Evolutionary conservation across 768 basidiomycete species (phyloP), one percentile per base, ranked within the genome.

Genomic region (Tulasnella calospora): DNA sequence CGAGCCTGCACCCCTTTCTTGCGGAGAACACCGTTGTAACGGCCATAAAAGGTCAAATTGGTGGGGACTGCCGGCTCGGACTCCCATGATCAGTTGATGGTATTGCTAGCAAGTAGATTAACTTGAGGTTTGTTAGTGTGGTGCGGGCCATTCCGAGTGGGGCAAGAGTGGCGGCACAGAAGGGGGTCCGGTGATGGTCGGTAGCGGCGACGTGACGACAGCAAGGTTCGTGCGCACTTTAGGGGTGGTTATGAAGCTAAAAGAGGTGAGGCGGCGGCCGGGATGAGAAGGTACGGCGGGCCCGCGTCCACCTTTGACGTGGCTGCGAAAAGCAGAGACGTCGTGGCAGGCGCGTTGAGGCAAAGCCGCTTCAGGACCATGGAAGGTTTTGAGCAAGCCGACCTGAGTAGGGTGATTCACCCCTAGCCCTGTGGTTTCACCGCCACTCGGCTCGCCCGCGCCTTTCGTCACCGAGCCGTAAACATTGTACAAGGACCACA

Each of bases 181-280:
- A 33, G 27, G 30, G 61, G 33, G 23, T 15, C 61, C 61, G 61
- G 61, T 67, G 61, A 33, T 35, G 30, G 61, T 30, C 27, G 61
- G 61, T 6, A 67, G 61, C 61, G 61, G 61, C 61, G 61, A 67
- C 61, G 61, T 67, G 61, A 67, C 61, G 15, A 67, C 61, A 67
- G 61, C 61, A 67, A 67, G 61, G n/a, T 67, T 67, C 15, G 15
- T 30, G 61, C 61, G 61, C 61, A 67, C 61, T 67, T 67, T 67
- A 67, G 61, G 61, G 61, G 61, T 67, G 27, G 61, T 27, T 7
- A 67, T 27, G 33, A 27, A 67, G 30, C 27, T n/a, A 30, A 67
- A 67, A 35, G 61, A 27, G 30, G 61, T 35, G 61, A 67, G 61
- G 61, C 61, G 61, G 61, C 61, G 61, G 61, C 61, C 61, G 61